Percentiles rank a stretch among this genome's conserved stretches.
Evolutionary conservation across 257 asterid species (phyloP).

Genomic region (Solanum chiquidenum): DNA sequence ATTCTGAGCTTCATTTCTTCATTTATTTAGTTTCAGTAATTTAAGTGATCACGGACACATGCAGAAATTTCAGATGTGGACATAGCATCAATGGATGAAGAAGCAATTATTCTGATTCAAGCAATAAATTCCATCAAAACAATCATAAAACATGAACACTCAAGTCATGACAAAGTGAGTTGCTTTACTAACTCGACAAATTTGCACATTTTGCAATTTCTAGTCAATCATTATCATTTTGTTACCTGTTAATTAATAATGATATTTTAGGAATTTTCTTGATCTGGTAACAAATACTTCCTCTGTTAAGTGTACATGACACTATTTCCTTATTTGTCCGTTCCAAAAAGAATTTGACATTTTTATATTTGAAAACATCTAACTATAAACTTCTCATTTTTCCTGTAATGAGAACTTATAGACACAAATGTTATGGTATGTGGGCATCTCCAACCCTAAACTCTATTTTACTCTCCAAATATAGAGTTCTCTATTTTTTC

Average conservation of each 20-base stretch:
- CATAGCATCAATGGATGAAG: conserved; percentile 42
- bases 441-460: background rate
- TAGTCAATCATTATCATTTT: background rate
- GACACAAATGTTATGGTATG: background rate
- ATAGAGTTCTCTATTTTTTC: too few species aligned
- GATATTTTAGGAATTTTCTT: background rate
- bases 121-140: conserved; percentile 74
- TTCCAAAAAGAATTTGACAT: background rate
- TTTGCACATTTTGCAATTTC: background rate
- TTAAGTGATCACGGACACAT: conserved; percentile 6
- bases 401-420: background rate
- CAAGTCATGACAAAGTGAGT: conserved; percentile 67
- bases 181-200: background rate
- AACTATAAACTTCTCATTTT: background rate
- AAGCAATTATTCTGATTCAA: conserved; percentile 67
- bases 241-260: background rate
- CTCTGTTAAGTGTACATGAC: background rate
- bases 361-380: background rate
- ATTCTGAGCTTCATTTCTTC: background rate
- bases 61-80: conserved; percentile 53
- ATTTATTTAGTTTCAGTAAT: conserved; percentile 1
- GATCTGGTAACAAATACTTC: background rate
- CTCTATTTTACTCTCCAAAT: too few species aligned
- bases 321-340: background rate
- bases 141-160: conserved; percentile 68